Base-by-base conservation (phyloP, 1,139 yeast species). In the Candida freyschussii region DNA sequence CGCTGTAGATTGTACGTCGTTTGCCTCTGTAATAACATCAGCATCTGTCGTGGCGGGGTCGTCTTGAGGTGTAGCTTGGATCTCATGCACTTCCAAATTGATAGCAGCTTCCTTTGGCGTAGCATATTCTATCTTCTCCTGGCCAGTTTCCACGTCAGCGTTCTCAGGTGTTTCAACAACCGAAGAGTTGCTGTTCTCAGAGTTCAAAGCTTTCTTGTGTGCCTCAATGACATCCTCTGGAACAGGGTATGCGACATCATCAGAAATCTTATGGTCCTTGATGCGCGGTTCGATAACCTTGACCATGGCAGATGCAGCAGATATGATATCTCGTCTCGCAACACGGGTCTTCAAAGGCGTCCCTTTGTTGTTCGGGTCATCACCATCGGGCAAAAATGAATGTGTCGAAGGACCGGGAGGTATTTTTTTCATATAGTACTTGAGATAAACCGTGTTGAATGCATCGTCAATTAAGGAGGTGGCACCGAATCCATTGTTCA, bases 401-500 rank as follows among this genome's bases (percentile, higher is more conserved):
- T 9, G 17, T 16, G 20, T 11, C 16, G 17, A 26, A 10, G 32
- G 18, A 9, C 29, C 22, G 8, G 29, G 24, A 6, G 34, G 21
- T 1, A 39, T 21, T 24, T 39, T 42, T 4, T 43, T 27, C 11
- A 40, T 44, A 40, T 64, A 79, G 7, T 82, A 56, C 32, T 63
- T 64, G 44, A 84, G 57, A 50, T 69, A 85, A 1, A 82, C 53
- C 2, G 81, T 70, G 19, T 80, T 79, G 40, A 76, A 72, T 0
- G 86, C 70, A 46, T 85, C 94, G 52, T 85, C 95, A 24, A 83
- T 72, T 18, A 74, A 62, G 0, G 91, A 80, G 0, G 94, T 82
- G 0, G 94, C 79, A 0, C 89, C 91, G 53, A 78, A 80, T 0
- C 95, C 95, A 50, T 78, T 83, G 40, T 86, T 85, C 53, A 80